phyloP scores from a whole-genome alignment of 2,329 filamentous ascomycete genomes.

The Beauveria sp. region DNA sequence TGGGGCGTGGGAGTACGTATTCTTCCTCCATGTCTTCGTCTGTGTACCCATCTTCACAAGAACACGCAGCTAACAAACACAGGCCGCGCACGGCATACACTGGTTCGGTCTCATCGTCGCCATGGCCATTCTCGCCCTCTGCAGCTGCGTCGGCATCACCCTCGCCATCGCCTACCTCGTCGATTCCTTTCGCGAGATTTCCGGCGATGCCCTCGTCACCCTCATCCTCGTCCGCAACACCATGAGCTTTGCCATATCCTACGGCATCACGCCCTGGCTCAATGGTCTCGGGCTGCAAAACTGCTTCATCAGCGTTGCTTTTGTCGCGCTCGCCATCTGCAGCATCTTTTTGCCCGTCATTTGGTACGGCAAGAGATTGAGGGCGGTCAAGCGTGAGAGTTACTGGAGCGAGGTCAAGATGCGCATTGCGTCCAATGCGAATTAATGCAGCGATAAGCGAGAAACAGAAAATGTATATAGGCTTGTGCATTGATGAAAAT shows the following conservation, averaged over 20 bases:
- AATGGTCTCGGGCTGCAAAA: conserved; percentile 33
- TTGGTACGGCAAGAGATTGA: conserved; percentile 33
- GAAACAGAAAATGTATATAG: not conserved
- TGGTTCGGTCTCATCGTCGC: conserved; percentile 35
- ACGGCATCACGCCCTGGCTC: conserved; percentile 38
- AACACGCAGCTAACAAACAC: not conserved
- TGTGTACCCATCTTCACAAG: not conserved
- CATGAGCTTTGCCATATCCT: conserved; percentile 28
- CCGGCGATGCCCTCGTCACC: conserved; percentile 31
- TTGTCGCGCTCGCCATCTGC: conserved; percentile 30
- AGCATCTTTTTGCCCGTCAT: conserved; percentile 37
- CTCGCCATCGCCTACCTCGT: conserved; percentile 33
- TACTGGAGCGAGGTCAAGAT: conserved; percentile 16
- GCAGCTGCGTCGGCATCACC: conserved; percentile 27
- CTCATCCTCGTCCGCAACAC: conserved; percentile 33
- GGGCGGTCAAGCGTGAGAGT: conserved; percentile 15
- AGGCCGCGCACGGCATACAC: conserved; percentile 28
- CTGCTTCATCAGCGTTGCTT: conserved; percentile 34
- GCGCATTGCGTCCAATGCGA: conserved; percentile 3
- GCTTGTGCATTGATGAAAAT: not conserved
- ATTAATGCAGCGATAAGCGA: not conserved
- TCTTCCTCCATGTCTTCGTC: not conserved
- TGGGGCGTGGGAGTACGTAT: conserved; percentile 26
- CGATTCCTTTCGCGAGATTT: conserved; percentile 33
- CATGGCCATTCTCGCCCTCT: conserved; percentile 29